Base-by-base conservation (phyloP, 495 filamentous ascomycete genomes). In the Pyronema omphalodes region DNA sequence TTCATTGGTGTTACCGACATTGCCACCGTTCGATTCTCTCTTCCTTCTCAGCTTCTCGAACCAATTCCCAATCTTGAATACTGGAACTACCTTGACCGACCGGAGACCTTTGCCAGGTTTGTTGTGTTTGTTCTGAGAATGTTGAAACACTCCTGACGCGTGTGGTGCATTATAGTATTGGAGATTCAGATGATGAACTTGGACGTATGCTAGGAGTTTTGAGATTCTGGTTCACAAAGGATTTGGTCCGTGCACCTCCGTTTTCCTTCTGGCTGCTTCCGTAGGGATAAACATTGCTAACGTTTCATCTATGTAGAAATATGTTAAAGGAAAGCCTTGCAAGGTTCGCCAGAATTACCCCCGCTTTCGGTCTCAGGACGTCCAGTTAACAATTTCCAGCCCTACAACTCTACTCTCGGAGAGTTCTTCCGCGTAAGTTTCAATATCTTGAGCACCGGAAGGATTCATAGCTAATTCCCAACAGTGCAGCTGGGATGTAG, bases 211-310 rank as follows among this genome's bases (percentile, higher is more conserved):
- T 98, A 40, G 88, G 83, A 57, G 83, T 93, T 35, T 69, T 94
- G 62, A 78, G 91, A 36, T 98, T 98, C 66, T 98, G 91, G 91
- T 96, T 95, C 59, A 94, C 91, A 19, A 96, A 96, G 66, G 91
- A 98, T 65, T 67, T 98, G 71, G 80, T 83, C 69, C 60, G 72
- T 65, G 36, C 11, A 43, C 17, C 12, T n/a, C 6, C 12, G 12
- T 43, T 29, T 17, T 41, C 39, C 39, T 1, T 41, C 11, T 41
- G 39, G 39, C 15, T 41, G 39, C 44, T 47, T 29, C 18, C 12
- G 12, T 11, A 23, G 9, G 7, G 37, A 23, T 9, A 40, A 8
- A 33, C 23, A 29, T 14, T 40, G 50, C 34, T 52, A 19, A 50
- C 47, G 47, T 9, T 12, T 34, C 8, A 23, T 50, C 17, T 12